Base-by-base conservation (phyloP, 2,329 filamentous ascomycete species). In the Daldinia sp. region DNA sequence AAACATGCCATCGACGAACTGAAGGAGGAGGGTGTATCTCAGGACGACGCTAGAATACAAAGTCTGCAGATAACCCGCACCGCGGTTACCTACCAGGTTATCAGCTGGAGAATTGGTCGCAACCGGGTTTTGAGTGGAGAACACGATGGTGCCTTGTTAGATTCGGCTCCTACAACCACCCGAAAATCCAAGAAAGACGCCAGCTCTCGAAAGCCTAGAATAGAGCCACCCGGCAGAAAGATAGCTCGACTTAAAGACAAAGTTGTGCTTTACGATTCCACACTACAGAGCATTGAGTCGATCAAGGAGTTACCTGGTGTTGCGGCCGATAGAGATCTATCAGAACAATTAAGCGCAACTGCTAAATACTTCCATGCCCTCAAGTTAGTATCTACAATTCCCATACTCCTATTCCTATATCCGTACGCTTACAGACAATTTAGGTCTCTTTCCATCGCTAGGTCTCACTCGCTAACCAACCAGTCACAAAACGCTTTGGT, bases 1-100 rank as follows among this genome's bases (percentile, higher is more conserved):
- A 96, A 97, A 77, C 89, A 91, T 70, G 93, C 93, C 9, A 96
- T 97, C 62, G 94, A 98, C 68, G 95, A 98, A 76, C 82, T 97
- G 59, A 86, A 87, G 51, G 88, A 86, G 62, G 95, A 99, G 75
- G 91, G 93, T 1, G 87, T 97, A 11, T 86, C 92, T 19, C 91
- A 93, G 75, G 89, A 92, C 58, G 94, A 99, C 73, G 80, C 87
- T 32, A 87, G 93, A 59, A 93, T 99, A 88, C 95, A 99, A 78
- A 89, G 93, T 70, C 81, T 99, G 45, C 94, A 97, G 69, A 90
- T 99, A 61, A 96, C 94, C 3, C 90, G 91, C 64, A 96, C 96
- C 0, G 93, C 94, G 1, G 92, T 98, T 58, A 96, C 95, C 77
- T 98, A 96, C 76, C 92, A 92, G 68, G 87, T 97, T 77, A 90